phyloP scores from a whole-genome alignment of 441 rosid species.

The Euphorbia celastroides region DNA sequence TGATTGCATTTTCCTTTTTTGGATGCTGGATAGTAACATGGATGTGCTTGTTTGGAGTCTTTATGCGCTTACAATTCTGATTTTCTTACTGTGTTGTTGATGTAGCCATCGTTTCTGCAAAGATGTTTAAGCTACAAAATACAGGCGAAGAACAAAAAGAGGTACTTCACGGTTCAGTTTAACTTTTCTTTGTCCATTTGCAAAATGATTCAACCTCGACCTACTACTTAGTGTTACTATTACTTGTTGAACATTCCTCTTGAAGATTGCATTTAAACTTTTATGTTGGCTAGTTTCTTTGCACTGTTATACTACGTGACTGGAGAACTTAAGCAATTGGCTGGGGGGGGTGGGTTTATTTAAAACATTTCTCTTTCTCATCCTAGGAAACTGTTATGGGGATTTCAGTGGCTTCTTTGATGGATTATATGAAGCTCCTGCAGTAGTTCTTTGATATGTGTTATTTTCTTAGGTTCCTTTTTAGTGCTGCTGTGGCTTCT shows the following conservation, averaged over 20 bases:
- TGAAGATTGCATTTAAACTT: not conserved
- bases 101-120: slow-evolving; percentile 81
- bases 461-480: not conserved
- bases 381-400: not conserved
- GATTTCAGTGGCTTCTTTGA: not conserved
- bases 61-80: not conserved
- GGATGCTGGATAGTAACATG: not conserved
- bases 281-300: slow-evolving; percentile 1
- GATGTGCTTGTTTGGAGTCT: not conserved
- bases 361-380: not conserved
- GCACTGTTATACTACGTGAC: not conserved
- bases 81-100: slow-evolving; percentile 6
- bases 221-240: not conserved
- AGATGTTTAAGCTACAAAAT: slow-evolving; percentile 80
- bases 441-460: not conserved
- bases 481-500: not conserved
- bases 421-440: not conserved
- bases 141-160: slow-evolving; percentile 64
- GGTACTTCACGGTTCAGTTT: slow-evolving; percentile 35
- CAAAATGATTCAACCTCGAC: not conserved
- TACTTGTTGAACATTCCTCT: not conserved
- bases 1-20: not conserved
- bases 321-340: not conserved
- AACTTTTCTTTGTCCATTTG: not conserved
- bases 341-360: not conserved